These are phyloP conservation scores for Firmiana major DNA, from an alignment of 345 rosid genomes.

Conservation along the genomic window DNA sequence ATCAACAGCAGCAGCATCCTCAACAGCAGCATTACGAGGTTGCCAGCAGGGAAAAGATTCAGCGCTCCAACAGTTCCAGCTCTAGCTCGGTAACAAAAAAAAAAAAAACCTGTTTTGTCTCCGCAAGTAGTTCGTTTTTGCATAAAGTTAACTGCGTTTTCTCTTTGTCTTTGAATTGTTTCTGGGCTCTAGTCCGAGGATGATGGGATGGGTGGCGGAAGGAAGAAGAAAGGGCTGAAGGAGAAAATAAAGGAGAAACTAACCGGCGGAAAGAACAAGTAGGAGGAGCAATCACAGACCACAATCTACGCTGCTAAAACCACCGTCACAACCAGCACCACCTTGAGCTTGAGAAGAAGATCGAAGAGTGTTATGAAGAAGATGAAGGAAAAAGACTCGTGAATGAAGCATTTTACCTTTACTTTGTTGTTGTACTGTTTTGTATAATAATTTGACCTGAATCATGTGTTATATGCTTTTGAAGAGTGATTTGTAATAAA, in stretches of 20 bases:
- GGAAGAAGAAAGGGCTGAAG: constrained; percentile 73
- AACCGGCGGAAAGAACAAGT: constrained; percentile 38
- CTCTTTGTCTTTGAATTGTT: not conserved
- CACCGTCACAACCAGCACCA: not conserved
- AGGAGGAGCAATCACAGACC: constrained; percentile 34
- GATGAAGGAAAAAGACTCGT: constrained; percentile 48
- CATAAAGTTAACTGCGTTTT: not conserved
- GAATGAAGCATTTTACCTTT: not conserved
- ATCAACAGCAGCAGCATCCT: not conserved
- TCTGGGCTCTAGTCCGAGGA: constrained; percentile 45
- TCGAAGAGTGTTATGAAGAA: constrained; percentile 58
- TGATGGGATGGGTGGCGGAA: constrained; percentile 74
- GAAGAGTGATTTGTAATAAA: not conserved
- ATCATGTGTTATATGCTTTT: no score
- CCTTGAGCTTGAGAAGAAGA: constrained; percentile 55
- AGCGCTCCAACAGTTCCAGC: constrained; percentile 41
- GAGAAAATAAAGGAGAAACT: constrained; percentile 74
- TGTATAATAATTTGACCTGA: not conserved
- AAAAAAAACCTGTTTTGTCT: not conserved
- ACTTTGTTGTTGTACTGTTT: not conserved
- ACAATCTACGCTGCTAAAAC: constrained; percentile 19
- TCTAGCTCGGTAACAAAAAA: constrained; percentile 42
- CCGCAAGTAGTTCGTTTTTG: not conserved
- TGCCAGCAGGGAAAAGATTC: constrained; percentile 25
- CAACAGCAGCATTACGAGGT: not conserved